Conservation (phyloP, 768 basidiomycete species). For the Pulveroboletus sp. region DNA sequence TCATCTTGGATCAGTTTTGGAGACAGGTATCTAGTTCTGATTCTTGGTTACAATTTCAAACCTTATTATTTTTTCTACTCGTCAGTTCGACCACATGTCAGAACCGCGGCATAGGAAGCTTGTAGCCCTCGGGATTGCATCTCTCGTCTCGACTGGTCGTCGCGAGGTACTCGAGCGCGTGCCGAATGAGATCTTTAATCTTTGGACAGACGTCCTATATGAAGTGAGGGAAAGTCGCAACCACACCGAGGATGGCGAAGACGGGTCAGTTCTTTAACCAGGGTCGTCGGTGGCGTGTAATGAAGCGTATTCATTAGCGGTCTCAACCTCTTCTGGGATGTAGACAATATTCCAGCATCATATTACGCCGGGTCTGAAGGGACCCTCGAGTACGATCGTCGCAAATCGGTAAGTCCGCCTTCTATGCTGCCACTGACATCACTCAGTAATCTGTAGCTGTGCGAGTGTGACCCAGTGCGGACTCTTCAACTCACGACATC, state of each 20-base stretch:
- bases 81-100: constrained; percentile 87
- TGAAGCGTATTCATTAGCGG: constrained; percentile 14
- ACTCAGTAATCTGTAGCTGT: constrained; percentile 47
- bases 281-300: neutral
- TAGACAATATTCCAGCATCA: constrained; percentile 51
- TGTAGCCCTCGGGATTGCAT: constrained; percentile 76
- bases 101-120: constrained; percentile 84
- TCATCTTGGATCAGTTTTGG: constrained; percentile 79
- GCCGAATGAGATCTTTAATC: constrained; percentile 72
- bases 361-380: constrained; percentile 66
- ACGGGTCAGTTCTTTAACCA: constrained; percentile 26
- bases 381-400: constrained; percentile 74
- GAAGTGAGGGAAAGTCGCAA: constrained; percentile 74
- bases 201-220: constrained; percentile 88
- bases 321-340: constrained; percentile 69
- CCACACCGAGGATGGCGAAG: constrained; percentile 34
- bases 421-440: constrained; percentile 1
- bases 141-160: constrained; percentile 71
- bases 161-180: constrained; percentile 71
- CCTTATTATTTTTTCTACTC: constrained; percentile 1
- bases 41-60: neutral
- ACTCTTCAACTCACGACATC: constrained; percentile 59
- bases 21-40: constrained; percentile 52
- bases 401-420: constrained; percentile 54
- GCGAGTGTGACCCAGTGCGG: constrained; percentile 70